These are phyloP conservation scores for Chlorella sorokiniana DNA, from an alignment of 139 green algal species.

Conservation along the genomic window DNA sequence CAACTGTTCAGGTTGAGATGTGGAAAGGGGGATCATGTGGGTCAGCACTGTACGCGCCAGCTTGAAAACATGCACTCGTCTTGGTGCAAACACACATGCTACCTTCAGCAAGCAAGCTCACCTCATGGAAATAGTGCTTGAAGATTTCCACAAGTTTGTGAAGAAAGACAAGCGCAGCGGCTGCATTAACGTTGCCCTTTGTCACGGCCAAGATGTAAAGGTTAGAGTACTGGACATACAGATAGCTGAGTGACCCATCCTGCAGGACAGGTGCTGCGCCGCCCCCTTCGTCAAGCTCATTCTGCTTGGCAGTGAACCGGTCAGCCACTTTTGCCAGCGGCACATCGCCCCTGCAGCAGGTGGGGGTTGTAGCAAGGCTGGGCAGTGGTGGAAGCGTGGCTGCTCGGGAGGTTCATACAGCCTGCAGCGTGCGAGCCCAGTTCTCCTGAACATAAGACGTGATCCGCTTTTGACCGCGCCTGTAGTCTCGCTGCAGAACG, in stretches of 20 bases:
- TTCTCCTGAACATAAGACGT: background rate
- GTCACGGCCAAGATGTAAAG: slow-evolving; percentile 94
- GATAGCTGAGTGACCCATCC: slow-evolving; percentile 85
- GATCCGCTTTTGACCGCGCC: slow-evolving; percentile 26
- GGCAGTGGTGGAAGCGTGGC: background rate
- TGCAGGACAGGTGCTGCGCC: slow-evolving; percentile 77
- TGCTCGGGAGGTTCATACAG: background rate
- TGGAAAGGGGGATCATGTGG: no score
- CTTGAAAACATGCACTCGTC: no score
- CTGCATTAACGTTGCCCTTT: slow-evolving; percentile 87
- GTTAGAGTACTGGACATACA: slow-evolving; percentile 85
- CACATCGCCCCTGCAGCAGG: slow-evolving; percentile 43
- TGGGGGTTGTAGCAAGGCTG: background rate
- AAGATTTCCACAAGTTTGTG: slow-evolving; percentile 91
- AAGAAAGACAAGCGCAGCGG: slow-evolving; percentile 88
- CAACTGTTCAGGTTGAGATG: slow-evolving; percentile 52
- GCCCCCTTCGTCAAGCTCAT: slow-evolving; percentile 82
- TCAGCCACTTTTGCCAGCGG: slow-evolving; percentile 40
- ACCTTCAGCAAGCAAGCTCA: background rate
- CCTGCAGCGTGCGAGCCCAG: background rate
- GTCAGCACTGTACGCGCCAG: no score
- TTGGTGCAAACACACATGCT: background rate
- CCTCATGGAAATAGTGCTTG: slow-evolving; percentile 95
- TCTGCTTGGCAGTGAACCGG: slow-evolving; percentile 56
- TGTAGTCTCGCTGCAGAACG: slow-evolving; percentile 45